Percentiles rank a stretch among this genome's conserved stretches.
These are phyloP conservation scores for Apiotrichum domesticum DNA, from an alignment of 1,284 basidiomycete genomes.

Conservation along the genomic window DNA sequence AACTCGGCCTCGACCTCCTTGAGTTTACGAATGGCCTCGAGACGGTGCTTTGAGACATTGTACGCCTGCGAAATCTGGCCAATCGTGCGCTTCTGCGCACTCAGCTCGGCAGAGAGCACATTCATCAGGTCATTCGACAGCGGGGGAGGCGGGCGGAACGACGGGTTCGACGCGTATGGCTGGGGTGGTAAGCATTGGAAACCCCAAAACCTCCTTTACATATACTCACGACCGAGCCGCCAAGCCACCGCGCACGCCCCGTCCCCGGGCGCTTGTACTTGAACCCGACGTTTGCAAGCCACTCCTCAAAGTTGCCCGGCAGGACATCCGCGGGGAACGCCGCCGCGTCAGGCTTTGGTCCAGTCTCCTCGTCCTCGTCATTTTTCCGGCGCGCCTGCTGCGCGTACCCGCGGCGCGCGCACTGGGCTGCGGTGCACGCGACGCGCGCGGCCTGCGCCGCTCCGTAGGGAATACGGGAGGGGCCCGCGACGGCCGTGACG, in stretches of 20 bases:
- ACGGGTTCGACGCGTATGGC: constrained; percentile 44
- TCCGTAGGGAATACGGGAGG: constrained; percentile 18
- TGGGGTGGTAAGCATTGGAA: constrained; percentile 13
- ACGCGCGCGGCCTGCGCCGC: neutral
- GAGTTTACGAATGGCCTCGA: constrained; percentile 43
- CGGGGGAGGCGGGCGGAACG: constrained; percentile 44
- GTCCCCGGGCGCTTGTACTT: constrained; percentile 18
- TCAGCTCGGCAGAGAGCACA: constrained; percentile 27
- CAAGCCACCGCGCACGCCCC: constrained; percentile 42
- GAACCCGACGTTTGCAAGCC: neutral
- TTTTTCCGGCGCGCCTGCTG: neutral
- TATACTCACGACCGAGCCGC: constrained; percentile 34
- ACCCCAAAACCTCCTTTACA: neutral
- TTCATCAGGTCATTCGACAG: constrained; percentile 38
- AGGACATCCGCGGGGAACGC: neutral
- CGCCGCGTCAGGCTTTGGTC: neutral
- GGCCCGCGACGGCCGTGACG: constrained; percentile 18
- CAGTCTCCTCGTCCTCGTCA: neutral
- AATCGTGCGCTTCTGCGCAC: constrained; percentile 20
- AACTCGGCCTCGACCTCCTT: constrained; percentile 43
- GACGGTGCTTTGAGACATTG: constrained; percentile 41
- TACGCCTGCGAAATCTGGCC: constrained; percentile 34
- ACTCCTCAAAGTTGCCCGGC: neutral
- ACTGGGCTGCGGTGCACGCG: neutral
- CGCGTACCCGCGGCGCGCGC: constrained; percentile 1